phyloP scores from a whole-genome alignment of 208 protist genomes.

The Leishmania tarentolae region DNA sequence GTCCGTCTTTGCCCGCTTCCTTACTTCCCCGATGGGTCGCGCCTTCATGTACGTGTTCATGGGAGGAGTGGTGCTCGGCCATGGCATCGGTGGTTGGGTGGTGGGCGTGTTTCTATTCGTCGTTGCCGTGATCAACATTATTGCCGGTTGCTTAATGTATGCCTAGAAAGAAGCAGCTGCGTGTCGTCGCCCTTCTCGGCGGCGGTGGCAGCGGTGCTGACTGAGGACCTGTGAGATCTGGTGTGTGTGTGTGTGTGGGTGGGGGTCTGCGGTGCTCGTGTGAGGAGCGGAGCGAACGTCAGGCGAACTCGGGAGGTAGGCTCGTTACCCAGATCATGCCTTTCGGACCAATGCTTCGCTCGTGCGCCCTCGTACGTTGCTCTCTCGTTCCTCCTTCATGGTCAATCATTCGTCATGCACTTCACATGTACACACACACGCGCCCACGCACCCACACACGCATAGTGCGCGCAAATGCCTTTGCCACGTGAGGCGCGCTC shows the following conservation, averaged over 20 bases:
- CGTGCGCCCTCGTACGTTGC: not conserved
- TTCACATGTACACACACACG: too few species aligned
- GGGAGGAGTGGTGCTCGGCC: slow-evolving; percentile 62
- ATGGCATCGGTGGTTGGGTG: slow-evolving; percentile 53
- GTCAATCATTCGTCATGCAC: not conserved
- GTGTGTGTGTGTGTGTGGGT: too few species aligned
- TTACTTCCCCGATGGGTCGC: slow-evolving; percentile 54
- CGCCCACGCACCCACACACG: too few species aligned
- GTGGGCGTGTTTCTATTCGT: slow-evolving; percentile 64
- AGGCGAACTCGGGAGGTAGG: not conserved
- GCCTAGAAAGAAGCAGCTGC: not conserved
- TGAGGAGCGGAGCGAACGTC: not conserved
- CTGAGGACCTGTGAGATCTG: not conserved
- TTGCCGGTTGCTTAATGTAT: slow-evolving; percentile 30
- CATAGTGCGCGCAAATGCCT: too few species aligned
- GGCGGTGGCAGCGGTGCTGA: not conserved
- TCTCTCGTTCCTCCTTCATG: not conserved
- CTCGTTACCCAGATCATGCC: not conserved
- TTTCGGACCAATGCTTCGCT: not conserved
- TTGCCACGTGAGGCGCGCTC: too few species aligned
- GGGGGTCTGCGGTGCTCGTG: not conserved
- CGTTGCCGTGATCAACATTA: slow-evolving; percentile 55
- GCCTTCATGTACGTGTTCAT: slow-evolving; percentile 81
- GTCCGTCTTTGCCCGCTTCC: slow-evolving; percentile 46
- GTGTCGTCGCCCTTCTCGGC: not conserved